Evolutionary conservation across 148 eudicot genomes (phyloP).

Genomic region (Chenopodium berlandieri): DNA sequence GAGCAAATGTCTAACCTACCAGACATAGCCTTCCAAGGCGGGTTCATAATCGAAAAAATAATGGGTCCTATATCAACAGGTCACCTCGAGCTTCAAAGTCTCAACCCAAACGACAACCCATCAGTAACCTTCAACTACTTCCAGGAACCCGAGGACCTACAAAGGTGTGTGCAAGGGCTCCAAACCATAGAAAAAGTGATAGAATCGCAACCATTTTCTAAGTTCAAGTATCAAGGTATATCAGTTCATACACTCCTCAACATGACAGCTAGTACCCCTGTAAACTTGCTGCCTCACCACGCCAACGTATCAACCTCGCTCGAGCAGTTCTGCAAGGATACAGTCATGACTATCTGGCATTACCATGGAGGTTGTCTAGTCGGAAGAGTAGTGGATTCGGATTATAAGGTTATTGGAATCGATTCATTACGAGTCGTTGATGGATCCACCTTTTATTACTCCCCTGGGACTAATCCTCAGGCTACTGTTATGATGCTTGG

Average conservation of each 20-base stretch:
- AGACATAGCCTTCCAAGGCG: constrained; percentile 61
- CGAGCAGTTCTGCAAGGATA: constrained; percentile 72
- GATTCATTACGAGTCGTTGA: constrained; percentile 61
- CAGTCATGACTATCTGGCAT: constrained; percentile 81
- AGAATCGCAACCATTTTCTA: constrained; percentile 50
- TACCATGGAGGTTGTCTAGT: constrained; percentile 79
- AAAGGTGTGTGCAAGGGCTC: constrained; percentile 63
- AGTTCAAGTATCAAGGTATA: constrained; percentile 39
- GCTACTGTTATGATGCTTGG: constrained; percentile 94
- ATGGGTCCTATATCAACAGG: constrained; percentile 77
- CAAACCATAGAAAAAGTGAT: constrained; percentile 49
- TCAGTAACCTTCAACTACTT: constrained; percentile 84
- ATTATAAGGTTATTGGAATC: constrained; percentile 62
- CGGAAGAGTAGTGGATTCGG: constrained; percentile 53
- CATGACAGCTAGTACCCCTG: constrained; percentile 47
- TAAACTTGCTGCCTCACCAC: constrained; percentile 63
- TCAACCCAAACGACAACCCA: constrained; percentile 63
- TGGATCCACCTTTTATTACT: constrained; percentile 66
- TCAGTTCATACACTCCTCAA: constrained; percentile 44
- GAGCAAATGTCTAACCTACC: constrained; percentile 51
- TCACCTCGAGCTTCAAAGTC: constrained; percentile 51
- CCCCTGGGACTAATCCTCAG: constrained; percentile 91
- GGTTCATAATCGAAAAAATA: constrained; percentile 78
- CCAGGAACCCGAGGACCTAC: constrained; percentile 63
- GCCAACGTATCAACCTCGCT: constrained; percentile 41